These are phyloP conservation scores for Magnaporthiopsis poae DNA, from an alignment of 2,329 filamentous ascomycete genomes.

Conservation along the genomic window DNA sequence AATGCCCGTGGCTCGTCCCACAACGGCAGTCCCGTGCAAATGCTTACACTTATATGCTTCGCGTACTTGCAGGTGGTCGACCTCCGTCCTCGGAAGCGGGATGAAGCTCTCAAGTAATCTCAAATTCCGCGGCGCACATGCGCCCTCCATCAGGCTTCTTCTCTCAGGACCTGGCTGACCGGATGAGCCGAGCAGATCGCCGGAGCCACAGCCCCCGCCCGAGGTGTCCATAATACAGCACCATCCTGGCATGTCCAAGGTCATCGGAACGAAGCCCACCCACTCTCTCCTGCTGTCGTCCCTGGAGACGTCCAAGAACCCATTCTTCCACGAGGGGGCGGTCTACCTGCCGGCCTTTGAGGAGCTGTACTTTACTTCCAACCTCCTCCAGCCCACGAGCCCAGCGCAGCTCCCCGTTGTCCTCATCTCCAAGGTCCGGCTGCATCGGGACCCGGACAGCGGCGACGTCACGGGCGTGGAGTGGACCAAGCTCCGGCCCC, in stretches of 20 bases:
- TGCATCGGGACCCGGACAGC: conserved; percentile 18
- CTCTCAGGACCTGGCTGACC: background rate
- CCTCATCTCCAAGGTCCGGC: conserved; percentile 33
- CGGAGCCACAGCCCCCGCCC: background rate
- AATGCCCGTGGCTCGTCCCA: background rate
- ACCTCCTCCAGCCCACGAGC: conserved; percentile 28
- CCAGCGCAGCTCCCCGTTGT: conserved; percentile 30
- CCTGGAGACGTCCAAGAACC: conserved; percentile 27
- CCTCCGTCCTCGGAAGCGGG: background rate
- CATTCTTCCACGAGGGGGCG: conserved; percentile 37
- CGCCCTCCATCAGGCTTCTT: background rate
- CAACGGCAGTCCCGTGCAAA: background rate
- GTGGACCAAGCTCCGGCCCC: conserved; percentile 33
- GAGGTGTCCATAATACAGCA: conserved; percentile 27
- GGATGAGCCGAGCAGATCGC: background rate
- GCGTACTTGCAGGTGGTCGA: background rate
- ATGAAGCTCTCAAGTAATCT: background rate
- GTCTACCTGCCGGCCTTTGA: conserved; percentile 29
- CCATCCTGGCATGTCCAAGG: conserved; percentile 22
- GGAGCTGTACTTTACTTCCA: conserved; percentile 37
- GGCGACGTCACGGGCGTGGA: conserved; percentile 22
- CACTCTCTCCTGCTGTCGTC: conserved; percentile 34
- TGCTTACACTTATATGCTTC: background rate
- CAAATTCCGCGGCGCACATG: background rate
- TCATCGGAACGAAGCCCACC: conserved; percentile 24